Evolutionary conservation across 1,284 basidiomycete species (phyloP), one percentile per base, ranked within the genome.

Genomic region (Kalmanozyma brasiliensis): DNA sequence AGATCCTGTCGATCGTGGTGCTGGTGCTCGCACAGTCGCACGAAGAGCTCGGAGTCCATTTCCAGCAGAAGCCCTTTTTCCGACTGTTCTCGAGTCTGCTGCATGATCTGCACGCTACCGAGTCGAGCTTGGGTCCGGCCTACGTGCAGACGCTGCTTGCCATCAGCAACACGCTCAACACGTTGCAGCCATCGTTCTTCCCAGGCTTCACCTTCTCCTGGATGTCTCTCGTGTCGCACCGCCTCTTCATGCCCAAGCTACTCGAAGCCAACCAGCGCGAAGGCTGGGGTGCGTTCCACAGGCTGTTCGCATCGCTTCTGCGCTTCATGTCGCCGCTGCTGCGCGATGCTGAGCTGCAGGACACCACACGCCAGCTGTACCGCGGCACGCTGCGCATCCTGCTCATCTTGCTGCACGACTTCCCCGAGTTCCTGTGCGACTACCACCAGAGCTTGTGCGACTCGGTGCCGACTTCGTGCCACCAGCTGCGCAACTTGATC

Each of bases 61-160:
- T 98, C 86, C 92, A 95, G 82, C 94, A 97, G 84, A 94, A 97
- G 83, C 95, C 96, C 2, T 98, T 98, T 87, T 95, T 95, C 85
- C 88, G 96, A 57, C 95, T 98, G 85, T 98, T 98, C 85, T 98
- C 94, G 14, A 96, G 92, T 82, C 87, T 98, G 68, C 86, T 98
- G 79, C 94, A 92, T 76, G 96, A 98, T 81, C 84, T 98, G 40
- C 89, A 93, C 71, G 84, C 88, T 16, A 89, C 97, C 71, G 93
- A 96, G 83, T 85, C 86, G 19, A 89, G 89, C 76, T 86, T 98
- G 13, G 92, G 83, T 16, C 62, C 91, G 3, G 92, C 92, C 0
- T 98, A 98, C 82, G 89, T 91, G 85, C 92, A 92, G 73, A 85
- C 97, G 72, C 85, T 99, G 74, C 86, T 94, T 61, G 91, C 93